Base-by-base conservation (phyloP, 495 filamentous ascomycete species). In the Hypoxylon intermedium region DNA sequence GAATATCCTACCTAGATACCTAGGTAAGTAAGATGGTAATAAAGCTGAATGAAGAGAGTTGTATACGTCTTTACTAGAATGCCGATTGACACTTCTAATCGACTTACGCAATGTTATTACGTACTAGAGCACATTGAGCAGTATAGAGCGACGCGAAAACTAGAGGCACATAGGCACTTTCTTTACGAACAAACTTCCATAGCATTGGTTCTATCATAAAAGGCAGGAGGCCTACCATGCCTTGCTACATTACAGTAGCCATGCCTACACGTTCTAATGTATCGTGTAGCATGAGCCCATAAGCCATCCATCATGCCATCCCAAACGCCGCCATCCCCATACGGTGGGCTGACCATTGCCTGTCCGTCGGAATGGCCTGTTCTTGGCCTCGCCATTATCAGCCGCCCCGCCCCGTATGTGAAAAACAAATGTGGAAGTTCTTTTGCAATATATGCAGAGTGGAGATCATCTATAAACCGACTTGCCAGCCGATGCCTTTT, bases 381-480 rank as follows among this genome's bases (percentile, higher is more conserved):
- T n/a, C n/a, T n/a, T n/a, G n/a, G n/a, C n/a, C n/a, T n/a, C n/a
- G n/a, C 41, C 43, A 33, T 20, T 11, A 24, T 15, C 19, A 13
- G 11, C 40, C 49, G 56, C 37, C 43, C 20, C 30, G 48, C 42
- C 38, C n/a, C n/a, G n/a, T n/a, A n/a, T n/a, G n/a, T n/a, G 49
- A 48, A 12, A 20, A 60, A 40, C 26, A n/a, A 49, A 56, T 36
- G 43, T 55, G 44, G 33, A 59, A 55, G 50, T 57, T 67, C 53
- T 64, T 64, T 64, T 42, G 58, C 49, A 58, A n/a, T 67, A 53
- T 71, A 71, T 71, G 68, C 59, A 63, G 56, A 71, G 70, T 72
- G 62, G 70, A 69, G 70, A 65, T 65, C 51, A 51, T 71, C 65
- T 71, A 71, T 72, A 59, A 65, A 44, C 58, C 70, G 62, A 49